Evolutionary conservation across 2,329 filamentous ascomycete genomes (phyloP), one percentile per base, ranked within the genome.

Genomic region (Xylaria sp.): DNA sequence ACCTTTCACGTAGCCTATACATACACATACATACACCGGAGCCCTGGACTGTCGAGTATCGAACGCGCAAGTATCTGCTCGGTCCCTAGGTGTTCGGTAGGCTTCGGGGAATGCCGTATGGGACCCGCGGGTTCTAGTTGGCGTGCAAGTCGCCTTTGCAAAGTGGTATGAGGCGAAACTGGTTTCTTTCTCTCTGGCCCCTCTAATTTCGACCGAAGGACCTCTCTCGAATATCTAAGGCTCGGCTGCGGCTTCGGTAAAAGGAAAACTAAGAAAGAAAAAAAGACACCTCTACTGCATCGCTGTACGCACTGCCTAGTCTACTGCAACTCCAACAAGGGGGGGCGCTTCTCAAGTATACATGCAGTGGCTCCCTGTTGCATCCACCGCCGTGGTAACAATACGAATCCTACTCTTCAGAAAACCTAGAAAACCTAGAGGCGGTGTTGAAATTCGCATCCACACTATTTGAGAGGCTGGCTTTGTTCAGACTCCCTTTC

Each of bases 331-430:
- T 53, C 58, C 43, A 54, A 58, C 56, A 63, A 60, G 54, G 60
- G 49, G 51, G 52, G 13, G 8, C 23, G 10, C 9, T 51, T 49
- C 29, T 56, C 35, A 8, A 31, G 46, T 49, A 53, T n/a, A n/a
- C n/a, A n/a, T n/a, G n/a, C n/a, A 48, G 37, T 48, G 27, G 33
- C 46, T 41, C 59, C 58, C 35, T 63, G 54, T 60, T 48, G 62
- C 54, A 65, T 60, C 59, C 59, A 65, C 59, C 17, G 23, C 44
- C 13, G 47, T 54, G 48, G 62, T 62, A 62, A 65, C 59, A 25
- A 51, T 56, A 21, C 35, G 49, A 59, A 64, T 62, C 62, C 59
- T 59, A 35, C 62, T 37, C 37, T 35, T 23, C 51, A 48, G 40
- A 41, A 49, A 59, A 29, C 29, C 51, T 52, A 40, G 37, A 49